These are phyloP conservation scores for Ottelia alismoides DNA, from an alignment of 106 monocot species.

Conservation along the genomic window DNA sequence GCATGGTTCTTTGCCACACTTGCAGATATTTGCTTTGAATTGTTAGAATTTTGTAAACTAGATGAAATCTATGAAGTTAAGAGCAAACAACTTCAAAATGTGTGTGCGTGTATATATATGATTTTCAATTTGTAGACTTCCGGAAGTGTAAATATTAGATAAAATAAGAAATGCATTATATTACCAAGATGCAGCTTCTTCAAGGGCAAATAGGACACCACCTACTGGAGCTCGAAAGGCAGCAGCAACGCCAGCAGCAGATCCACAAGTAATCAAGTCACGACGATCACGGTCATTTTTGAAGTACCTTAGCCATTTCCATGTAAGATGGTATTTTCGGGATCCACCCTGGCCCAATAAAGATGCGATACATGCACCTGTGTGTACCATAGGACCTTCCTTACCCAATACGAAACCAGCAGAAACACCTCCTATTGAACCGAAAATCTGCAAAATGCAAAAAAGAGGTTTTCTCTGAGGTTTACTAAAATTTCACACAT, in stretches of 20 bases:
- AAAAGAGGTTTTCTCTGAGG: too few relatives aligned
- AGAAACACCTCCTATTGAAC: constrained; percentile 82
- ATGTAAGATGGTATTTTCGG: constrained; percentile 85
- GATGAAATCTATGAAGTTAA: too few relatives aligned
- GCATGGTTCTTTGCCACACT: too few relatives aligned
- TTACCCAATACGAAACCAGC: constrained; percentile 93
- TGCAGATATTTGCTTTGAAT: too few relatives aligned
- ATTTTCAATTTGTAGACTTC: too few relatives aligned
- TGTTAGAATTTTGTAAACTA: too few relatives aligned
- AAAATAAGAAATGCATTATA: too few relatives aligned
- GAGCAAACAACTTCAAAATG: too few relatives aligned
- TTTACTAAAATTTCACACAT: too few relatives aligned
- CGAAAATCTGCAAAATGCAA: constrained; percentile 60
- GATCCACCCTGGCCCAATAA: constrained; percentile 95
- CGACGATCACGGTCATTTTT: constrained; percentile 88
- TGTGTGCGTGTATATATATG: too few relatives aligned
- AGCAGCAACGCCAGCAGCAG: constrained; percentile 95
- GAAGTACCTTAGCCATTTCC: constrained; percentile 89
- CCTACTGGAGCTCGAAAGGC: constrained; percentile 97
- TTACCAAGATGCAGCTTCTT: constrained; percentile 98
- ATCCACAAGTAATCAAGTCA: constrained; percentile 90
- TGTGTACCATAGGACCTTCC: constrained; percentile 99
- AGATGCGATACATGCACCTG: constrained; percentile 90
- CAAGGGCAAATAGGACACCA: constrained; percentile 95
- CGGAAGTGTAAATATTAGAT: too few relatives aligned